Conservation (phyloP, 345 rosid genomes). For the Eucalyptus tenuipes region DNA sequence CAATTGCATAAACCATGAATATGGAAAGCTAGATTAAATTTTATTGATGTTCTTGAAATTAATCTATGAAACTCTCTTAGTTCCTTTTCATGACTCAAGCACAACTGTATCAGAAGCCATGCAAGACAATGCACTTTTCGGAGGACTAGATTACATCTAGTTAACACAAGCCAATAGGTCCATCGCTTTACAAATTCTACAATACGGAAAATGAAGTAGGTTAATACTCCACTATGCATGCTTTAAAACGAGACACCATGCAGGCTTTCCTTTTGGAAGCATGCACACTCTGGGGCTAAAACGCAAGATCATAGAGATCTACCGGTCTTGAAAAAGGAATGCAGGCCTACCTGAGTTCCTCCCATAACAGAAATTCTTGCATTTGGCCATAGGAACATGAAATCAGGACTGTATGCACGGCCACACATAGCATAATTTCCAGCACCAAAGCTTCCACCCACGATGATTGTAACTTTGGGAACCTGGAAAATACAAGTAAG, state of each 20-base stretch:
- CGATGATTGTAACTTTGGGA: conserved; percentile 75
- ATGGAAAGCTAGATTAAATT: not conserved
- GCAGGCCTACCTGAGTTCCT: conserved; percentile 64
- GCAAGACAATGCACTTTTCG: not conserved
- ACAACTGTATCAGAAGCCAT: not conserved
- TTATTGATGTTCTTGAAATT: not conserved
- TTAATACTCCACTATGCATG: not conserved
- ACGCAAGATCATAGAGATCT: not conserved
- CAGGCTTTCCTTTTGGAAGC: not conserved
- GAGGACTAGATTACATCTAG: not conserved
- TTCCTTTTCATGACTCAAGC: not conserved
- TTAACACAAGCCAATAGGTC: not conserved
- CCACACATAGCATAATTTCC: conserved; percentile 99
- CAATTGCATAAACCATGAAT: not conserved
- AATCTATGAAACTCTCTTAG: not conserved
- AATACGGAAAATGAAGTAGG: not conserved
- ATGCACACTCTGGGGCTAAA: not conserved
- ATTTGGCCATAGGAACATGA: conserved; percentile 96
- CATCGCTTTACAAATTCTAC: not conserved
- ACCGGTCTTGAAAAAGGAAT: not conserved
- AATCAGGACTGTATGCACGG: conserved; percentile 83
- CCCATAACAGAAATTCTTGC: conserved; percentile 96
- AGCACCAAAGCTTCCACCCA: conserved; percentile 96
- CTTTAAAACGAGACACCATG: not conserved
- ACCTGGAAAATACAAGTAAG: conserved; percentile 25